Conservation (phyloP, 2,329 filamentous ascomycete genomes). For the Aphanoascus verrucosus region DNA sequence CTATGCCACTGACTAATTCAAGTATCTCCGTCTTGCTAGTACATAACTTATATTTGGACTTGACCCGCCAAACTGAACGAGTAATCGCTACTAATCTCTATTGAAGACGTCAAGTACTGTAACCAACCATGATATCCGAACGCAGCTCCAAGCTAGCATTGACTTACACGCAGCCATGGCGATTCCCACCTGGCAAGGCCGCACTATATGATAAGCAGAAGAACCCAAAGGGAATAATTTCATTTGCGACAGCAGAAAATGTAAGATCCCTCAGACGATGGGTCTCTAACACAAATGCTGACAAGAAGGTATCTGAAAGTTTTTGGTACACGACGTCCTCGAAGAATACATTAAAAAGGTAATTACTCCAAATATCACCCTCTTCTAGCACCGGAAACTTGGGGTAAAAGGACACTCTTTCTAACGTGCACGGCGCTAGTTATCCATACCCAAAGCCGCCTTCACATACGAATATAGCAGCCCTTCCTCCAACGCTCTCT, state of each 20-base stretch:
- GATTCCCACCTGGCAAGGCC: constrained; percentile 20
- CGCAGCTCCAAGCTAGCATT: constrained; percentile 21
- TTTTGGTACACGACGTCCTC: constrained; percentile 30
- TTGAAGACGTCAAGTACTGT: neutral
- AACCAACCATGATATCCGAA: constrained; percentile 23
- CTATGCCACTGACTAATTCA: too few species aligned
- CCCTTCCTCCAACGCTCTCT: constrained; percentile 11
- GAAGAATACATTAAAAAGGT: constrained; percentile 31
- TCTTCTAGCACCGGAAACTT: too few species aligned
- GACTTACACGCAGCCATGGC: constrained; percentile 21
- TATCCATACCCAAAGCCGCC: constrained; percentile 1
- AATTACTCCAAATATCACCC: neutral
- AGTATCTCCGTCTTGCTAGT: too few species aligned
- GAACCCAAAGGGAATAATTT: constrained; percentile 27
- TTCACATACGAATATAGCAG: constrained; percentile 1
- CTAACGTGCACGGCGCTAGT: neutral
- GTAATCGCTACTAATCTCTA: neutral
- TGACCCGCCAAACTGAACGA: too few species aligned
- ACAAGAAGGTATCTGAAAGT: constrained; percentile 19
- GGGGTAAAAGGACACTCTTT: neutral
- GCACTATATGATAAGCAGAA: constrained; percentile 21
- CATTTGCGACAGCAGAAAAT: constrained; percentile 31
- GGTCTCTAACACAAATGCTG: neutral
- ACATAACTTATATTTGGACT: too few species aligned
- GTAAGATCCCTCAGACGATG: constrained; percentile 16